Percentiles rank a stretch among this genome's conserved stretches.
phyloP scores from a whole-genome alignment of 306 rosid genomes.

The Leucaena leucocephala region DNA sequence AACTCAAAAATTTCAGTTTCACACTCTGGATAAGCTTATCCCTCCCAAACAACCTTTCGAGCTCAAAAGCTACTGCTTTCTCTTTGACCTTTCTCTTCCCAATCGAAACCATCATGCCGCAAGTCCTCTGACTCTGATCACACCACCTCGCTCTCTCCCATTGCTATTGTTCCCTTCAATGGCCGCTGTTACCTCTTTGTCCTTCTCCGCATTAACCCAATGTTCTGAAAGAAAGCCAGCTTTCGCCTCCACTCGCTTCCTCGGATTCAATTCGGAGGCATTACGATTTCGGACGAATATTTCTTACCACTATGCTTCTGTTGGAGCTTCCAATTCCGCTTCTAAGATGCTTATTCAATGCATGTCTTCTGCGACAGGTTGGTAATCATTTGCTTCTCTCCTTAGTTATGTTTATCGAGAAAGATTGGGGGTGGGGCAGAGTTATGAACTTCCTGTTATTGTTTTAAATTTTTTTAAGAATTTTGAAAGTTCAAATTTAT shows the following conservation, averaged over 20 bases:
- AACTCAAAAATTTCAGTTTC: constrained; percentile 32
- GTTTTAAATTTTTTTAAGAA: constrained; percentile 14
- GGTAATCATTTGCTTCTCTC: constrained; percentile 2
- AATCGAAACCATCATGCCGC: constrained; percentile 9
- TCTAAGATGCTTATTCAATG: constrained; percentile 68
- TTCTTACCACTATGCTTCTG: constrained; percentile 38
- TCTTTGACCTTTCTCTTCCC: constrained; percentile 20
- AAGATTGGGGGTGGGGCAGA: constrained; percentile 6
- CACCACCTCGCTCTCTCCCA: constrained; percentile 21
- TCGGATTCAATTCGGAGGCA: constrained; percentile 51
- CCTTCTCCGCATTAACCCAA: constrained; percentile 67
- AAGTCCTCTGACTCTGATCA: constrained; percentile 22
- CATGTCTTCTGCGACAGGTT: constrained; percentile 67
- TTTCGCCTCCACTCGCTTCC: constrained; percentile 50
- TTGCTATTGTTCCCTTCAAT: constrained; percentile 34
- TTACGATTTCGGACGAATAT: constrained; percentile 52
- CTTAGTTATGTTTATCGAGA: constrained; percentile 1
- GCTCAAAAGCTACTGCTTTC: constrained; percentile 22
- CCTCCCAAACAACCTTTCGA: not conserved
- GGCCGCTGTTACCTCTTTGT: constrained; percentile 76
- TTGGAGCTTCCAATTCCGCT: constrained; percentile 50
- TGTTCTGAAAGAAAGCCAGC: constrained; percentile 54
- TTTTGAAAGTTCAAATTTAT: not conserved
- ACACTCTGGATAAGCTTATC: constrained; percentile 70
- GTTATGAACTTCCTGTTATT: not conserved